Base-by-base conservation (phyloP, 371 early-diverging fungal species). In the Apophysomyces sp. region DNA sequence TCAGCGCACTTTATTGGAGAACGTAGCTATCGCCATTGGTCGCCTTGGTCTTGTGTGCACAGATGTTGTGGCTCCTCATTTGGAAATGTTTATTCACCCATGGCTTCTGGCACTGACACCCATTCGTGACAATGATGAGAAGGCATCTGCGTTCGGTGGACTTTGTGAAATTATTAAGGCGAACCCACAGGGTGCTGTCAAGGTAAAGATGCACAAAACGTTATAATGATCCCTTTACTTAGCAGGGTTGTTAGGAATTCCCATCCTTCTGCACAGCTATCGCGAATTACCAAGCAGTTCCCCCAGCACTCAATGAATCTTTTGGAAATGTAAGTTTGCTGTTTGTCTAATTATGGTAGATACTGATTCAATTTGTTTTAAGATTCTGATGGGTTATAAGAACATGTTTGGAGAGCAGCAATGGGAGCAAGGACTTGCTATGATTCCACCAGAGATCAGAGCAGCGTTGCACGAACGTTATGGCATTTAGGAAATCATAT, bases 21-120 rank as follows among this genome's bases (percentile, higher is more conserved):
- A 97, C 72, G 87, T 91, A 0, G 94, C 94, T 32, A 92, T 95
- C 61, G 87, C 94, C 9, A 78, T 95, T 29, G 95, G 96, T 5
- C 85, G 97, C 18, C 69, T 97, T 32, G 94, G 94, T 4, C 60
- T 86, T 6, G 90, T 89, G 3, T 84, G 81, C 69, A 92, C 96
- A 9, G 72, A 80, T 24, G 54, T 80, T 7, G 86, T 94, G 9
- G 88, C 93, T 55, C 86, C 86, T 34, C 82, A 87, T 62, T 71
- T 91, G 15, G 80, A 81, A 51, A 60, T 63, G 7, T 92, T 93
- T 73, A 81, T 83, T 18, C 80, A 81, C 67, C 73, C 82, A 40
- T 92, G 91, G 90, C 85, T 91, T 62, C 56, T 76, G 49, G 80
- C 83, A 24, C 77, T 92, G 34, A 34, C 81, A 15, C 65, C 75